phyloP scores from a whole-genome alignment of 1,284 basidiomycete species.

The Ustilago bromivora region DNA sequence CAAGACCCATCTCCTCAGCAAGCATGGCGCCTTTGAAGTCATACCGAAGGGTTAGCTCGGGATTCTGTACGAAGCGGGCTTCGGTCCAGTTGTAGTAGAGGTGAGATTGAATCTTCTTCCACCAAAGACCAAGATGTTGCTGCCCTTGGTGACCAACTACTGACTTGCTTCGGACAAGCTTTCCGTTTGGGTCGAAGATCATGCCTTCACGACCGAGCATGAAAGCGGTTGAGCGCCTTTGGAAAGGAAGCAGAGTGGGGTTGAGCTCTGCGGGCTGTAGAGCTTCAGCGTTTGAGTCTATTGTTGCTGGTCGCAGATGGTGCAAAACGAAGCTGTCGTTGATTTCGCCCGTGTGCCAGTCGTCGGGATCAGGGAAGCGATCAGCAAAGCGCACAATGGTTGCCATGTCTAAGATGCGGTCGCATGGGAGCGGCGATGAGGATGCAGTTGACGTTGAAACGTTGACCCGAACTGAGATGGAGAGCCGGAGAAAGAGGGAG shows the following conservation, averaged over 20 bases:
- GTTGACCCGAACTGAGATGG: constrained; percentile 9
- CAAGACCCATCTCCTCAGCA: constrained; percentile 71
- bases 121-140: constrained; percentile 58
- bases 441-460: constrained; percentile 3
- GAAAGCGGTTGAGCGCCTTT: constrained; percentile 58
- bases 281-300: constrained; percentile 12
- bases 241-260: constrained; percentile 62
- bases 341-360: constrained; percentile 4
- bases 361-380: constrained; percentile 6
- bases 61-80: constrained; percentile 42
- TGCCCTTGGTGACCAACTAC: constrained; percentile 30
- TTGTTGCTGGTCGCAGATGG: constrained; percentile 6
- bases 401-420: constrained; percentile 39
- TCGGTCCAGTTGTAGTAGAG: constrained; percentile 59
- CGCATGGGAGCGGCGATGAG: background rate
- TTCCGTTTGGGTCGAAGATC: constrained; percentile 12
- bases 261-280: constrained; percentile 53
- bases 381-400: constrained; percentile 40
- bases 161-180: constrained; percentile 3
- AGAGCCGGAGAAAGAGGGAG: constrained; percentile 38
- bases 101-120: constrained; percentile 32
- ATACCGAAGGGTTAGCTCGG: constrained; percentile 18
- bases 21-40: constrained; percentile 61
- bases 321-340: constrained; percentile 50
- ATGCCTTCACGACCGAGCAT: constrained; percentile 63